phyloP scores from a whole-genome alignment of 169 alveolate genomes.

The Plasmodium gonderi region DNA sequence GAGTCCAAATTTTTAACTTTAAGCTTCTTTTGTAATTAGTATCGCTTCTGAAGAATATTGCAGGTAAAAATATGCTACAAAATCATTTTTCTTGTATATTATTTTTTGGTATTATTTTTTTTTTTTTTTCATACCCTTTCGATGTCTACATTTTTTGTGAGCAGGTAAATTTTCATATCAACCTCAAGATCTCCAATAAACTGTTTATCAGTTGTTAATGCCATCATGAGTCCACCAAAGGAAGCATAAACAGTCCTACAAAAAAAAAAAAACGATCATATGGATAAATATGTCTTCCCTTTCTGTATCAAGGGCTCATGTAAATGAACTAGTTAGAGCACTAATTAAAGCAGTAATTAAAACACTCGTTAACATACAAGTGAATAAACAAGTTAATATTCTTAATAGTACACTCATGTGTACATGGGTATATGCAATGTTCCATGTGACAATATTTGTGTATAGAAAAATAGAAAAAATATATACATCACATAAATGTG shows the following conservation, averaged over 20 bases:
- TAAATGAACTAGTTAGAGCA: no score
- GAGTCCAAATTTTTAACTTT: not conserved
- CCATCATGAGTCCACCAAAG: constrained; percentile 92
- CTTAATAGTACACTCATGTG: not conserved
- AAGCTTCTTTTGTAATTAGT: not conserved
- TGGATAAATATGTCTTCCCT: not conserved
- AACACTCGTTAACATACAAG: no score
- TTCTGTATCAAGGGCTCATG: no score
- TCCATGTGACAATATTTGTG: no score
- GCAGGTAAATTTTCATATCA: constrained; percentile 91
- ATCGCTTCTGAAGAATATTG: not conserved
- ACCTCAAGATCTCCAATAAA: constrained; percentile 91
- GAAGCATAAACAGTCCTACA: constrained; percentile 88
- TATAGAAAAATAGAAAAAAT: no score
- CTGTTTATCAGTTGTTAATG: constrained; percentile 93
- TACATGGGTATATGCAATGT: not conserved
- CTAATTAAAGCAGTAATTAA: no score
- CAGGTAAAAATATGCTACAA: not conserved
- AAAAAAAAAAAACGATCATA: constrained; percentile 25
- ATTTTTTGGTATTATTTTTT: not conserved
- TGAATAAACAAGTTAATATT: no score
- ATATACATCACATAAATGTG: no score
- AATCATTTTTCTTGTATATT: not conserved
- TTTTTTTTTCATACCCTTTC: constrained; percentile 28
- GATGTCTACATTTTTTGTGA: constrained; percentile 80